phyloP scores from a whole-genome alignment of 202 grass and related monocot species.

The Elaeis oleifera region DNA sequence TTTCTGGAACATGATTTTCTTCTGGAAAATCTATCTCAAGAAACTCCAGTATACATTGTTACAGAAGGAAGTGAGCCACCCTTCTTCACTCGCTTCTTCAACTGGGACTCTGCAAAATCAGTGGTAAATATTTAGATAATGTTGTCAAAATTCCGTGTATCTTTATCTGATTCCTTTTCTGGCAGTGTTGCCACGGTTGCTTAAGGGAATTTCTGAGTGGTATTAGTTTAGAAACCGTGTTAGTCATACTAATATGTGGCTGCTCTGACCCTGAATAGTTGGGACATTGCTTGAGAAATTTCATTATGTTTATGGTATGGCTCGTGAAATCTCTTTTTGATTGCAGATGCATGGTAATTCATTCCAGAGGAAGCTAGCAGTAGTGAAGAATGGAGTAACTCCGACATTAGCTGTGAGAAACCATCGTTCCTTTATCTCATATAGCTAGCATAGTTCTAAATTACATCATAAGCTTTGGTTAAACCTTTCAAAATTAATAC shows the following conservation, averaged over 20 bases:
- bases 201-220: no score
- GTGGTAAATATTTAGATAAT: slow-evolving; percentile 22
- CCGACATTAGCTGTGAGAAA: slow-evolving; percentile 56
- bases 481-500: no score
- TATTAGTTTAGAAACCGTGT: slow-evolving; percentile 9
- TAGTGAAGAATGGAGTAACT: slow-evolving; percentile 56
- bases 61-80: slow-evolving; percentile 60
- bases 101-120: slow-evolving; percentile 56
- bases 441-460: no score
- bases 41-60: slow-evolving; percentile 49
- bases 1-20: slow-evolving; percentile 57
- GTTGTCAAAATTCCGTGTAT: neutral
- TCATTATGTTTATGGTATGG: no score
- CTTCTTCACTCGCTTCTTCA: slow-evolving; percentile 65
- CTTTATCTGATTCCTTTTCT: neutral
- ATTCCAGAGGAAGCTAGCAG: slow-evolving; percentile 81
- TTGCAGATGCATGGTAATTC: slow-evolving; percentile 95
- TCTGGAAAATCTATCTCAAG: slow-evolving; percentile 50
- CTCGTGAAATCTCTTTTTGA: slow-evolving; percentile 6
- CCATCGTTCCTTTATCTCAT: no score
- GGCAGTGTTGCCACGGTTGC: no score
- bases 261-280: no score
- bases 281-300: no score
- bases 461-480: no score
- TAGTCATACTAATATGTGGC: no score